phyloP scores from a whole-genome alignment of 2,329 filamentous ascomycete genomes.

The Zasmidium cellare region DNA sequence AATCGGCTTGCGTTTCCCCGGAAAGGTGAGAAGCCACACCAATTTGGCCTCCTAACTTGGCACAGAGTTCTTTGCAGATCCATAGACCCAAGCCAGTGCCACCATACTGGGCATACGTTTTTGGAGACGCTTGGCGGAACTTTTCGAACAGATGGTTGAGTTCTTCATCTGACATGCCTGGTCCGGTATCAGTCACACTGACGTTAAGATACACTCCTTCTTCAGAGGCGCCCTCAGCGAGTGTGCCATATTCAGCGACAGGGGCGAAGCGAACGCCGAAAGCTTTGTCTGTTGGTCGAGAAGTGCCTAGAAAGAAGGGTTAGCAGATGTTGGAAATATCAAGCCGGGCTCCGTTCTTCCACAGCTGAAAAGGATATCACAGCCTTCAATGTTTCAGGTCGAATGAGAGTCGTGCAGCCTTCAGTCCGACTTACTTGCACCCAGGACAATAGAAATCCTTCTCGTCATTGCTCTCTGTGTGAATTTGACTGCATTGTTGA shows the following conservation, averaged over 20 bases:
- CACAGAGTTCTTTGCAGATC: slow-evolving; percentile 66
- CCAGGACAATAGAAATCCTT: slow-evolving; percentile 16
- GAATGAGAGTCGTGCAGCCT: too few species aligned
- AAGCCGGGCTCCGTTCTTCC: too few species aligned
- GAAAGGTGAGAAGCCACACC: slow-evolving; percentile 63
- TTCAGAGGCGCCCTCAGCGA: slow-evolving; percentile 15
- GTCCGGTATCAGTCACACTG: slow-evolving; percentile 40
- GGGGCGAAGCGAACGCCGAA: slow-evolving; percentile 1
- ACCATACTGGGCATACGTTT: slow-evolving; percentile 68
- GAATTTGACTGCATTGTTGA: slow-evolving; percentile 30
- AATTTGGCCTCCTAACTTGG: slow-evolving; percentile 70
- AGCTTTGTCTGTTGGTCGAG: background rate
- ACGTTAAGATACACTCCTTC: slow-evolving; percentile 33
- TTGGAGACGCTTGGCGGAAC: slow-evolving; percentile 67
- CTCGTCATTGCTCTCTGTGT: slow-evolving; percentile 14
- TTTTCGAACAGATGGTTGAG: slow-evolving; percentile 60
- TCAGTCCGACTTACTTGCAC: too few species aligned
- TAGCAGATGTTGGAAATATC: too few species aligned
- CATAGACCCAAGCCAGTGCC: slow-evolving; percentile 70
- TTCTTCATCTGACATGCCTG: slow-evolving; percentile 40
- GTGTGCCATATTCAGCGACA: background rate
- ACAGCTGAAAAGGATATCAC: too few species aligned
- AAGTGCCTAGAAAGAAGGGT: too few species aligned
- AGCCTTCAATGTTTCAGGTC: too few species aligned
- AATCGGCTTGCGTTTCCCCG: too few species aligned